Conservation (phyloP, 495 filamentous ascomycete species). For the Daldinia grandis region DNA sequence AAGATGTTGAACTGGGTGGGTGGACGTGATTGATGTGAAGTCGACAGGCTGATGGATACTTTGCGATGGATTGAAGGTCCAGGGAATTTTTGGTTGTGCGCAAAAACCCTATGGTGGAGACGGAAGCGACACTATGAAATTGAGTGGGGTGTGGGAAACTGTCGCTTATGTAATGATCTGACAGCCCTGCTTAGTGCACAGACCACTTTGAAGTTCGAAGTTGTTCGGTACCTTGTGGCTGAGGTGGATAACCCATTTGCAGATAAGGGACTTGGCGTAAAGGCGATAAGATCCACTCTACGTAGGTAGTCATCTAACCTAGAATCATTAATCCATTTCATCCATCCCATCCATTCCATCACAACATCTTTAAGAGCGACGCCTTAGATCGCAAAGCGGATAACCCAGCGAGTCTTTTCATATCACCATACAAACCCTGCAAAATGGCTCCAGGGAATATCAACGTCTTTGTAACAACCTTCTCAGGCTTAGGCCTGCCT, state of each 20-base stretch:
- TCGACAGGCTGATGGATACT: slow-evolving; percentile 39
- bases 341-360: neutral
- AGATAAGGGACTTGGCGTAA: neutral
- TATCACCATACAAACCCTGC: neutral
- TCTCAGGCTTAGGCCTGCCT: slow-evolving; percentile 82
- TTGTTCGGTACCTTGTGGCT: neutral
- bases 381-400: neutral
- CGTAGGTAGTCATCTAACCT: neutral
- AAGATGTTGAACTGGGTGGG: slow-evolving; percentile 51
- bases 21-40: slow-evolving; percentile 42
- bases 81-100: slow-evolving; percentile 48
- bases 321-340: neutral
- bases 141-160: slow-evolving; percentile 9
- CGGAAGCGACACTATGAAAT: slow-evolving; percentile 38
- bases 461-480: slow-evolving; percentile 84
- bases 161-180: neutral
- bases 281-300: neutral
- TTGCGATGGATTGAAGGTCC: slow-evolving; percentile 47
- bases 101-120: slow-evolving; percentile 48
- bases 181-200: neutral
- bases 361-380: neutral
- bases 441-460: slow-evolving; percentile 62
- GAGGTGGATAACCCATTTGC: neutral
- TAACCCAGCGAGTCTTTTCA: neutral
- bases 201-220: neutral